Conservation (phyloP, 306 rosid species). For the Prunus fruticosa region DNA sequence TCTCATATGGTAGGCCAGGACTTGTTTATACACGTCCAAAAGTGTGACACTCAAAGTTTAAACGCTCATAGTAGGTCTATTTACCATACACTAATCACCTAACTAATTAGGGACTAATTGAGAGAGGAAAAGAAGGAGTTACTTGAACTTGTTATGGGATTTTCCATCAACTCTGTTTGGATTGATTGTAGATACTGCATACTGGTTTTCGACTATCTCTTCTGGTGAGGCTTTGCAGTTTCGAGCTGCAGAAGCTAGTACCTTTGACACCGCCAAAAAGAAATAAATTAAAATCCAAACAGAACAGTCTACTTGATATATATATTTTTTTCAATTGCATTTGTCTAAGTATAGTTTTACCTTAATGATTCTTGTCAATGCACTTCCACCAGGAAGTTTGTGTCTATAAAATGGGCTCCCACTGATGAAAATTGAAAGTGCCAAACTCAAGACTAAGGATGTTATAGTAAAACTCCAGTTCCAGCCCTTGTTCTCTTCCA, state of each 20-base stretch:
- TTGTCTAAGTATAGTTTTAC: not conserved
- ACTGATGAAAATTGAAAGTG: constrained; percentile 18
- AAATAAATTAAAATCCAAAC: not conserved
- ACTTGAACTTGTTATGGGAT: constrained; percentile 15
- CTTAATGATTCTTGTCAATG: constrained; percentile 32
- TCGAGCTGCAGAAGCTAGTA: constrained; percentile 21
- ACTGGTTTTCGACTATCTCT: not conserved
- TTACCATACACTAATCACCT: not conserved
- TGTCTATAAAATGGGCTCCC: constrained; percentile 25
- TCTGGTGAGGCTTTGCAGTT: constrained; percentile 6
- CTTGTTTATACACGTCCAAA: not conserved
- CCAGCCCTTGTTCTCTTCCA: constrained; percentile 39
- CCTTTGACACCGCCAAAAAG: constrained; percentile 7
- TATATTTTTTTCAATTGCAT: not conserved
- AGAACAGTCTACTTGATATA: not conserved
- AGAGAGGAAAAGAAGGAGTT: not conserved
- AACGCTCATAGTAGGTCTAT: not conserved
- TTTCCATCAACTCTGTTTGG: not conserved
- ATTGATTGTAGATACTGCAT: not conserved
- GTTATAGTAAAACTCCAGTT: constrained; percentile 26
- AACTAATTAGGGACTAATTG: not conserved
- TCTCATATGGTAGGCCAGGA: not conserved
- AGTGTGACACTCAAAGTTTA: not conserved
- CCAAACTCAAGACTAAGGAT: constrained; percentile 10
- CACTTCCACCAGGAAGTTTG: constrained; percentile 35